Evolutionary conservation across 768 basidiomycete species (phyloP).

Genomic region (Amanita pallidorosea): DNA sequence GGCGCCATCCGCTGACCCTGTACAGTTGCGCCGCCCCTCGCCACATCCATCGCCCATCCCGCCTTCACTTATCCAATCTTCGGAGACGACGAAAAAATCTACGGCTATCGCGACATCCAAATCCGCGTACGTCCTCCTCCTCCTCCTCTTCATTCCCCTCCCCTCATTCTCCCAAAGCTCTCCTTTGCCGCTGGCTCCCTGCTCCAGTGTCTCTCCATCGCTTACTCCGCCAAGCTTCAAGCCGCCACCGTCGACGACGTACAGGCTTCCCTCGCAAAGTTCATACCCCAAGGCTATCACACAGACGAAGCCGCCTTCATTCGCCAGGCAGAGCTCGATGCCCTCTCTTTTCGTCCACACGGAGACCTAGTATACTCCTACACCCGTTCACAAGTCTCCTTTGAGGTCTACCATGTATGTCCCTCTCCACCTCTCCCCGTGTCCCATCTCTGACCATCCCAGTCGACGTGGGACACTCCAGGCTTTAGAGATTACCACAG

Average conservation of each 20-base stretch:
- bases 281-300: constrained; percentile 70
- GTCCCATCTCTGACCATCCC: neutral
- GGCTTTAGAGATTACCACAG: constrained; percentile 90
- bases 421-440: neutral
- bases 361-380: constrained; percentile 76
- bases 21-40: constrained; percentile 35
- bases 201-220: constrained; percentile 60
- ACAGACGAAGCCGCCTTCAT: constrained; percentile 60
- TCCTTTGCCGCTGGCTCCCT: constrained; percentile 85
- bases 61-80: constrained; percentile 95
- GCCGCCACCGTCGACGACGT: constrained; percentile 79
- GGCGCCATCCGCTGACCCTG: constrained; percentile 24
- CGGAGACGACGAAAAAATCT: constrained; percentile 93
- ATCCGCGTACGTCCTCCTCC: constrained; percentile 55
- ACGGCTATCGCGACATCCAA: constrained; percentile 78
- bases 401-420: constrained; percentile 86
- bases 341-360: constrained; percentile 62
- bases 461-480: constrained; percentile 78
- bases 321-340: constrained; percentile 64
- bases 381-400: constrained; percentile 36
- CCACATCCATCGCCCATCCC: constrained; percentile 65
- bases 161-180: constrained; percentile 35
- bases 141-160: neutral
- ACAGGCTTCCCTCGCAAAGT: constrained; percentile 62
- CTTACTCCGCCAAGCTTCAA: constrained; percentile 55